Base-by-base conservation (phyloP, 106 monocot genomes). In the Dactylorhiza incarnata region DNA sequence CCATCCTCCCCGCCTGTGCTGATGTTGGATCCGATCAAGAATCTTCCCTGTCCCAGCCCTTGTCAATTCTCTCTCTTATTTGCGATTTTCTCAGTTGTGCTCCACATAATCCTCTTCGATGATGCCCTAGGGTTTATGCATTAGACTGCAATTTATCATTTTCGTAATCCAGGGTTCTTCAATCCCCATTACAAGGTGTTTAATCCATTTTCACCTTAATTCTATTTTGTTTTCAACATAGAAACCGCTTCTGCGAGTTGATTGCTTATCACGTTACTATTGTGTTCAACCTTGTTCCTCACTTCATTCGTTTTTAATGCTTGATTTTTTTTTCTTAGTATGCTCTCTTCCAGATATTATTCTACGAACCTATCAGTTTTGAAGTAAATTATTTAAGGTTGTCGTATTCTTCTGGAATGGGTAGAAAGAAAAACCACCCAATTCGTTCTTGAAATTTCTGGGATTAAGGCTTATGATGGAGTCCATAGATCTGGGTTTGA, bases 401-500 rank as follows among this genome's bases (percentile, higher is more conserved):
- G 9, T 26, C 13, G 29, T 4, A 9, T 66, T 26, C 5, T 66
- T 66, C 29, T 69, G 0, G 47, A 67, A 92, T 95, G 93, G 88
- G 87, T 70, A 82, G 95, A 68, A 93, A 84, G 76, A 92, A 95
- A 77, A 82, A 90, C 5, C 85, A 87, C 25, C 95, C 95, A 16
- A 61, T 88, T 68, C 75, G 90, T 53, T 90, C 95, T 49, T 79
- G 76, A 94, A 88, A 55, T 74, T 85, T 74, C 6, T 99, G 51
- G 79, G 85, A 14, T 47, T 99, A 54, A 82, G 89, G 63, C 79
- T 87, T 56, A 16, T 89, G 55, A 10, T 62, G 14, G 89, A 83
- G 71, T 73, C 23, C 66, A 77, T 49, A 56, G 48, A 78, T 81
- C 86, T 10, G 87, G 84, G 43, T 80, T 89, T 11, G 85, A 84